Percentiles rank a stretch among this genome's conserved stretches.
phyloP scores from a whole-genome alignment of 176 grass and related monocot genomes.

The Lolium rigidum region DNA sequence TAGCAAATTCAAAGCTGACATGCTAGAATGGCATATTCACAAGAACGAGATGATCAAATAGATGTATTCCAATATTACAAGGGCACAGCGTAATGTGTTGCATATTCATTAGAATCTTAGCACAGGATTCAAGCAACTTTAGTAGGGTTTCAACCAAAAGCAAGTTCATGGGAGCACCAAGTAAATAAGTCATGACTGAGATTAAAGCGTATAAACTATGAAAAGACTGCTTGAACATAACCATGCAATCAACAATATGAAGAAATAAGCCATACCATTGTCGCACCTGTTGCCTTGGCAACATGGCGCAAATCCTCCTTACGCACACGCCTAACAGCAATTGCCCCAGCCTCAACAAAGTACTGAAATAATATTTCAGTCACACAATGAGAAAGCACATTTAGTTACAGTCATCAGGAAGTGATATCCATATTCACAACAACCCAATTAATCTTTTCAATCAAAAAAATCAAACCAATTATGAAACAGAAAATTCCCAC shows the following conservation, averaged over 20 bases:
- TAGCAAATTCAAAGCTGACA: background rate
- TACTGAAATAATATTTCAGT: constrained; percentile 60
- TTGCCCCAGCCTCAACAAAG: constrained; percentile 84
- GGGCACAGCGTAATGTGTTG: constrained; percentile 3
- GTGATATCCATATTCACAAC: background rate
- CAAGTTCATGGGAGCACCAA: background rate
- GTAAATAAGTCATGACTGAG: background rate
- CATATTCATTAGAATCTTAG: background rate
- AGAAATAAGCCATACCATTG: constrained; percentile 52
- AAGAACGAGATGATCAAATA: background rate
- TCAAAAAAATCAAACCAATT: background rate
- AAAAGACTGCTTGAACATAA: constrained; percentile 1
- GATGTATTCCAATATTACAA: background rate
- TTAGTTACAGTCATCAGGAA: background rate
- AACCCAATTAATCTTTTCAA: background rate
- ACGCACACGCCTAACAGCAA: constrained; percentile 88
- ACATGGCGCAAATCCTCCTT: constrained; percentile 94
- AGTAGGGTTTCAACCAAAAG: background rate
- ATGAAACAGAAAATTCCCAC: background rate
- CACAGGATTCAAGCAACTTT: background rate
- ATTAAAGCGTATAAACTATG: background rate
- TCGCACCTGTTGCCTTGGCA: constrained; percentile 89
- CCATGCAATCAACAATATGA: background rate
- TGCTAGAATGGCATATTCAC: background rate
- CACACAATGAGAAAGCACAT: constrained; percentile 1